Percentiles rank a stretch among this genome's conserved stretches.
phyloP scores from a whole-genome alignment of 305 asterid genomes.

The Ruellia speciosa region DNA sequence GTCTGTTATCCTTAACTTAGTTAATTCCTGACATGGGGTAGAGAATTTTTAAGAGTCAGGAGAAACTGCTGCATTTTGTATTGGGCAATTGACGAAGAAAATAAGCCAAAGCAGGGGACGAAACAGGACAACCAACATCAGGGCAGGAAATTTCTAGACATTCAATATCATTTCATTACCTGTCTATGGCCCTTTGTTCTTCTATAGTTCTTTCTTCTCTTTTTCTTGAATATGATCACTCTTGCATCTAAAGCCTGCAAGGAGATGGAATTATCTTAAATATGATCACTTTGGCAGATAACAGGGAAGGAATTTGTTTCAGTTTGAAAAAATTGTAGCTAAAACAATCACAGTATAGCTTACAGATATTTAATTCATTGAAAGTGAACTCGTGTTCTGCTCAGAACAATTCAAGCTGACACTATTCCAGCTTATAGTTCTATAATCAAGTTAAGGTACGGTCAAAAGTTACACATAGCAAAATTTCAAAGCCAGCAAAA shows the following conservation, averaged over 20 bases:
- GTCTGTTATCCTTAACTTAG: constrained; percentile 45
- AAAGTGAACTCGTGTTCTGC: neutral
- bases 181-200: constrained; percentile 88
- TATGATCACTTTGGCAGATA: no score
- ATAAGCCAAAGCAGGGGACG: constrained; percentile 2
- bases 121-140: neutral
- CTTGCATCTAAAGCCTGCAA: constrained; percentile 87
- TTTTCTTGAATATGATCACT: constrained; percentile 93
- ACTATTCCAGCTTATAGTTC: constrained; percentile 15
- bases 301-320: no score
- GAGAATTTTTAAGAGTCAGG: neutral
- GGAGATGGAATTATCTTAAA: neutral
- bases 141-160: constrained; percentile 5
- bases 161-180: constrained; percentile 38
- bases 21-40: constrained; percentile 37
- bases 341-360: no score
- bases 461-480: constrained; percentile 5
- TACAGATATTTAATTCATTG: neutral
- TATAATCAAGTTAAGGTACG: constrained; percentile 3
- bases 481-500: constrained; percentile 15
- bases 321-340: no score
- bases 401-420: constrained; percentile 8
- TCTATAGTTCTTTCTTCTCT: constrained; percentile 93
- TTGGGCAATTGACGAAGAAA: constrained; percentile 3
- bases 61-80: neutral